These are phyloP conservation scores for Plasmopara muralis DNA, from an alignment of 352 stramenopile species.

Conservation along the genomic window DNA sequence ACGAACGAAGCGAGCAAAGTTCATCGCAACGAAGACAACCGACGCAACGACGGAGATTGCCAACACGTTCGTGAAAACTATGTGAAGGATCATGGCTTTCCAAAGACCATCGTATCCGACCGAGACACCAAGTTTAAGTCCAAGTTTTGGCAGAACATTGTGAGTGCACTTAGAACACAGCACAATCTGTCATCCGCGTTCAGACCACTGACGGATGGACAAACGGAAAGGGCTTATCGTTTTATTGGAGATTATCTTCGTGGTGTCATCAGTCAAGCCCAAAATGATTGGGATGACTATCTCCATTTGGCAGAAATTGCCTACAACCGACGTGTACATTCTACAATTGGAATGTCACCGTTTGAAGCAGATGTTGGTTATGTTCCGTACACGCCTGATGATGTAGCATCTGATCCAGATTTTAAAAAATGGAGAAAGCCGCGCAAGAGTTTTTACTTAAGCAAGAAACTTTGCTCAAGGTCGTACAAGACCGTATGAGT, in stretches of 20 bases:
- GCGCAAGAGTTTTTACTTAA: background rate
- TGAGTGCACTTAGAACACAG: background rate
- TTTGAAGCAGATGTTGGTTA: too few species aligned
- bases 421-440: background rate
- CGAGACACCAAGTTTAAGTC: background rate
- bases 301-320: too few species aligned
- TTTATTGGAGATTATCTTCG: slow-evolving; percentile 13
- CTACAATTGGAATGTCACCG: too few species aligned
- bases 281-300: too few species aligned
- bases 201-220: slow-evolving; percentile 4
- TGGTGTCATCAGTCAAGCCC: too few species aligned
- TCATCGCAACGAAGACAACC: too few species aligned
- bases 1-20: background rate
- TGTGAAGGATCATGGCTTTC: slow-evolving; percentile 7
- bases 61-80: too few species aligned
- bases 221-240: slow-evolving; percentile 8
- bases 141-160: slow-evolving; percentile 3
- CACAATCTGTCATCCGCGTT: slow-evolving; percentile 2
- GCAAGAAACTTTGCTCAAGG: slow-evolving; percentile 1
- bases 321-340: too few species aligned
- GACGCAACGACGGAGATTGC: too few species aligned
- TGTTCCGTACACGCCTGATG: background rate
- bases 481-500: slow-evolving; percentile 1
- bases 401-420: background rate
- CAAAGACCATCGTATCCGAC: background rate